Evolutionary conservation across 2,329 filamentous ascomycete species (phyloP), one percentile per base, ranked within the genome.

Genomic region (Pyricularia grisea): DNA sequence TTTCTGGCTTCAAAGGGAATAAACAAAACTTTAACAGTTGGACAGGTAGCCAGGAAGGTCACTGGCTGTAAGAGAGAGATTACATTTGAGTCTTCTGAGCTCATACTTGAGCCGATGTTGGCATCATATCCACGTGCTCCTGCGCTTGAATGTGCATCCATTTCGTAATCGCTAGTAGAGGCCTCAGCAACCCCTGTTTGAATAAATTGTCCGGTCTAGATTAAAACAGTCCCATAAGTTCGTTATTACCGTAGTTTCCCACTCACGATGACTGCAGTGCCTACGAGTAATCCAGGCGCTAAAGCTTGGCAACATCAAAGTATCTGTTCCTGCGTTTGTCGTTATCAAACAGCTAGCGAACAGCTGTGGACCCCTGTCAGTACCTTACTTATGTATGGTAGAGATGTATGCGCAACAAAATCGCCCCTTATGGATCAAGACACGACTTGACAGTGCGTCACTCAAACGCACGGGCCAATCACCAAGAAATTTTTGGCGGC

Each of bases 401-500:
- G 5, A 10, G 5, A 7, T 6, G 31, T 50, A 50, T 50, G 20
- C 42, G 42, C 17, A 50, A n/a, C 17, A 42, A 50, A 7, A 50
- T 50, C 42, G 42, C 42, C 42, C 42, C 42, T 14, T 50, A 50
- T 50, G 42, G 42, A n/a, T n/a, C 42, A 17, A 20, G 42, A 50
- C 42, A 50, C 42, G 42, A 50, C 42, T 50, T 50, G 42, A 50
- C 20, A 50, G 42, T 50, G 42, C 31, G 31, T 66, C 65, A 66
- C 30, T 66, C 17, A 12, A 42, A 11, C 65, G 65, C 65, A 66
- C 65, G 65, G 65, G 23, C 65, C 65, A 66, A 50, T 50, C 65
- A 42, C 31, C 28, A 36, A 36, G 65, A 66, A 66, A 66, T 66
- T 66, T 66, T 66, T 42, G 65, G 65, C 42, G 42, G 42, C 42